Evolutionary conservation across 192 early-diverging fungal genomes (phyloP).

Genomic region (Rhizophagus sp.): DNA sequence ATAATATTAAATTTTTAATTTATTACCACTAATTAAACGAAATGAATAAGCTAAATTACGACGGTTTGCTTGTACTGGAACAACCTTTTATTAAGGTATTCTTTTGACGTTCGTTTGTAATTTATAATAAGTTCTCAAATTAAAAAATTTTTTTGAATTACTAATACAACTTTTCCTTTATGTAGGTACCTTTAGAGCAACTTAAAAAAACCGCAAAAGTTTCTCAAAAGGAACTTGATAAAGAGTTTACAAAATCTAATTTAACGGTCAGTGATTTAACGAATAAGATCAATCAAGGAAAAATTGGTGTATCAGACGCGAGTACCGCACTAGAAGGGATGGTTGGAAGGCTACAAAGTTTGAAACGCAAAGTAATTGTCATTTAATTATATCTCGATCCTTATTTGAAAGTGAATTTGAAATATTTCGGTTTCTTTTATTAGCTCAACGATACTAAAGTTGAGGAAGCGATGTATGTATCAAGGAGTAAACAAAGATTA

Average conservation of each 20-base stretch:
- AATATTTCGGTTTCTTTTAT: background rate
- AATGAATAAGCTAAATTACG: constrained; percentile 75
- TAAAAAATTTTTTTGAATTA: no score
- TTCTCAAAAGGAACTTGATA: constrained; percentile 81
- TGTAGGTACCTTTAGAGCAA: constrained; percentile 83
- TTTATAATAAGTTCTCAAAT: no score
- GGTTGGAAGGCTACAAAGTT: constrained; percentile 61
- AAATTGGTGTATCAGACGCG: constrained; percentile 56
- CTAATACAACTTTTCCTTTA: background rate
- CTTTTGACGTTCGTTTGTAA: background rate
- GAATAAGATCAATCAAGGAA: constrained; percentile 44
- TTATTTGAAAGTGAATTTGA: background rate
- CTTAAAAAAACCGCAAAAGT: constrained; percentile 71
- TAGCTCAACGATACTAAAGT: constrained; percentile 72
- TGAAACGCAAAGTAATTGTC: constrained; percentile 74
- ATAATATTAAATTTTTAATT: background rate
- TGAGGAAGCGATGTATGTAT: constrained; percentile 73
- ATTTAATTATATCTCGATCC: background rate
- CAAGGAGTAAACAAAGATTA: constrained; percentile 70
- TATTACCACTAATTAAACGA: background rate
- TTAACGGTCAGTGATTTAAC: constrained; percentile 49
- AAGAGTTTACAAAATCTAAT: constrained; percentile 61
- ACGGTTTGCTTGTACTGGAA: constrained; percentile 86
- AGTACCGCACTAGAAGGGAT: constrained; percentile 63
- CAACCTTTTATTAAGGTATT: constrained; percentile 91